Evolutionary conservation across 345 rosid genomes (phyloP).

Genomic region (Aethionema arabicum): DNA sequence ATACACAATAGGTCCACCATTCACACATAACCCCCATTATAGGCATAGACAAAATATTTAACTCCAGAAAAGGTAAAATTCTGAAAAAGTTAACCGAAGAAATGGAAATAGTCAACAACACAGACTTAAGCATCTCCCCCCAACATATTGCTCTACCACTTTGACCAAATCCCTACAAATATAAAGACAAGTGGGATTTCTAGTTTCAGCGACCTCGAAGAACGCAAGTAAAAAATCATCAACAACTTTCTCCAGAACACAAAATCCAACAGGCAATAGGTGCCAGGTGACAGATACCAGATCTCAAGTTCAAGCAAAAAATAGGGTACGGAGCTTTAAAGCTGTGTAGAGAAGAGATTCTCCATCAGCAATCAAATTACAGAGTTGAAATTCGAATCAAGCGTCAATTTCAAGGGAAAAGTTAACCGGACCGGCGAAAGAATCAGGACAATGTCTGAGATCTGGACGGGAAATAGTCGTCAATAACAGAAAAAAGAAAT

Average conservation of each 20-base stretch:
- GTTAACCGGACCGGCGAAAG: constrained; percentile 16
- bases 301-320: constrained; percentile 20
- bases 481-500: constrained; percentile 21
- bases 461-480: constrained; percentile 35
- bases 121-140: constrained; percentile 27
- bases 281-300: constrained; percentile 9
- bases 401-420: constrained; percentile 12
- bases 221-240: constrained; percentile 35
- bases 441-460: constrained; percentile 43
- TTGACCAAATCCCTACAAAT: constrained; percentile 38
- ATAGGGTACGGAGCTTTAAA: not conserved
- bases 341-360: not conserved
- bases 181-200: constrained; percentile 26
- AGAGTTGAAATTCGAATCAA: not conserved
- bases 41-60: constrained; percentile 13
- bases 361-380: constrained; percentile 8
- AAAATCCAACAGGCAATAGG: constrained; percentile 16
- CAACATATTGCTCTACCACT: constrained; percentile 27
- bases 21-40: constrained; percentile 28
- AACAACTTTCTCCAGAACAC: constrained; percentile 11
- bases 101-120: constrained; percentile 38
- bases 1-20: constrained; percentile 30
- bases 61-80: constrained; percentile 24
- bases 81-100: constrained; percentile 29
- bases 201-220: constrained; percentile 16